Evolutionary conservation across 2,329 filamentous ascomycete species (phyloP), one percentile per base, ranked within the genome.

Genomic region (Hirsutella rhossiliensis): DNA sequence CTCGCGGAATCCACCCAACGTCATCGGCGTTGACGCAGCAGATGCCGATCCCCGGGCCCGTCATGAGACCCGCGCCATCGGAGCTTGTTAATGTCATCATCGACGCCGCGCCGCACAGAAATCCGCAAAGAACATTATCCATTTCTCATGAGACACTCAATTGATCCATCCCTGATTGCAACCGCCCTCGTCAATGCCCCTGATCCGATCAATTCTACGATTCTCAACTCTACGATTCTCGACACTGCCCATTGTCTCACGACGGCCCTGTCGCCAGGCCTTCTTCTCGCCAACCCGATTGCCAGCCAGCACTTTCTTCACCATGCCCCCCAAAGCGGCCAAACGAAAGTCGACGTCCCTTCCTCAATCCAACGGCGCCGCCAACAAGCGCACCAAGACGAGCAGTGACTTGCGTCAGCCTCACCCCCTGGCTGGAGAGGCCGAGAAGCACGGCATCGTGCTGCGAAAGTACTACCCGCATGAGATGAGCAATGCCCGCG

Each of bases 401-500:
- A 48, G 48, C 29, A 61, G 65, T 42, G 61, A 60, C 23, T 54
- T 74, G 42, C 64, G 62, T 31, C 56, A 62, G 20, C 71, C 71
- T 0, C 73, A 76, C 47, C 68, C 66, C 11, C 65, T 66, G 37
- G 57, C 67, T n/a, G 54, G 60, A 15, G 62, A 68, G 19, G 63
- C 70, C 9, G 71, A 75, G 49, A 62, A 69, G 19, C 52, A 81
- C 50, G 80, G 79, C 17, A 78, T 86, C 41, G 77, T 86, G 0
- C 67, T 83, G 31, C 78, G 82, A 36, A 73, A 84, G 40, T 95
- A 81, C 64, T 96, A 95, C 53, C 87, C 87, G 0, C 75, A 77
- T 1, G 87, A 94, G 58, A 94, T 96, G 81, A 84, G 74, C 64
- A 92, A 87, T 54, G 76, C 75, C 41, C 80, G 88, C 34, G 88